These are phyloP conservation scores for Ceratocystis colombiana DNA, from an alignment of 2,329 filamentous ascomycete species.

Conservation along the genomic window DNA sequence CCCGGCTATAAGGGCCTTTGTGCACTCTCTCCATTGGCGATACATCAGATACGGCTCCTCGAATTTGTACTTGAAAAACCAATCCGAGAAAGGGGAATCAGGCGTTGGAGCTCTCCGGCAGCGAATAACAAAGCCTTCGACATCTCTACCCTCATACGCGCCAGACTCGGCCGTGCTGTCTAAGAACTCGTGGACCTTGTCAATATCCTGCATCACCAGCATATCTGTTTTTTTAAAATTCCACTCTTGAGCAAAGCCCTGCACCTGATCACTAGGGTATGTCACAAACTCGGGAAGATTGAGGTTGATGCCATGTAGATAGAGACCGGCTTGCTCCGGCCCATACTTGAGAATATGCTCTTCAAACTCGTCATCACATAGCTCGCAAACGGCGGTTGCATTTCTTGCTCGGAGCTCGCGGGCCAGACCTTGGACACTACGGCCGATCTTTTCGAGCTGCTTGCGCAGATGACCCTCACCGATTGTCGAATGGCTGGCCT, in stretches of 20 bases:
- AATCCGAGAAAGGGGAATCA: constrained; percentile 60
- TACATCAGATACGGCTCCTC: constrained; percentile 99
- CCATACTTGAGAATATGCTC: constrained; percentile 91
- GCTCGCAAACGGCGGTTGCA: constrained; percentile 85
- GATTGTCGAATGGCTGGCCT: constrained; percentile 70
- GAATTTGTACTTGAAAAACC: constrained; percentile 99
- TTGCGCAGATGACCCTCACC: constrained; percentile 73
- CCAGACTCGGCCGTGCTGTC: constrained; percentile 80
- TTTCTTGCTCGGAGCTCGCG: constrained; percentile 67
- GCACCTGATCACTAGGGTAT: constrained; percentile 71
- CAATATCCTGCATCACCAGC: constrained; percentile 63
- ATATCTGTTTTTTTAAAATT: constrained; percentile 85
- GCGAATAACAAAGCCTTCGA: constrained; percentile 92
- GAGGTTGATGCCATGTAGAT: constrained; percentile 91
- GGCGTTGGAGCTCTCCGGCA: constrained; percentile 59
- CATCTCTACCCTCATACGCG: constrained; percentile 79
- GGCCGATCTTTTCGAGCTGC: constrained; percentile 68
- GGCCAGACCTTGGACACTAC: constrained; percentile 68
- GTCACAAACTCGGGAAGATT: constrained; percentile 90
- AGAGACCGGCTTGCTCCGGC: constrained; percentile 73
- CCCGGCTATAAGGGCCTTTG: constrained; percentile 73
- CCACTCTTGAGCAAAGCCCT: constrained; percentile 83
- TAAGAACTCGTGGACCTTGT: constrained; percentile 67
- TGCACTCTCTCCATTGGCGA: constrained; percentile 95
- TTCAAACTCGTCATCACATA: constrained; percentile 93